Evolutionary conservation across 805 yeast species (phyloP), one percentile per base, ranked within the genome.

Genomic region (Komagataella pastoris): DNA sequence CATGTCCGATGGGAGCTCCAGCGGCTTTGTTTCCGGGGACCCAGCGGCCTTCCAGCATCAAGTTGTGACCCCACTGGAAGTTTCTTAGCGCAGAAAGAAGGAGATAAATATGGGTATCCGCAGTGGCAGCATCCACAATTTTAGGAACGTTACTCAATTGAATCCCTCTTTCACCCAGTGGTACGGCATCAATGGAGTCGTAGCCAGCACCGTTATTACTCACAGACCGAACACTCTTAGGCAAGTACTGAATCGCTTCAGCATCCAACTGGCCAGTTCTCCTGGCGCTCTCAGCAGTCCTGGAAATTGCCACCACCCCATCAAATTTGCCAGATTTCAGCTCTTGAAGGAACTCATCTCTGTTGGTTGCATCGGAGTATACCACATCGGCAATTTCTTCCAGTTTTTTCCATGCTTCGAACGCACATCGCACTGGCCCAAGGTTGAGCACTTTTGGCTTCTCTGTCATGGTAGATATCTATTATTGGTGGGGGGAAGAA

Each of bases 1-100:
- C 90, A 60, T 76, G 76, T 6, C 95, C 95, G 48, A 80, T 66
- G 6, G 80, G 75, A 1, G 82, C 76, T 2, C 83, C 85, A 3
- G 70, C 80, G 5, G 54, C 62, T 52, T 55, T 58, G 14, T 44
- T 17, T 3, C 64, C 57, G 14, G 75, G 74, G 4, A 30, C 40
- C 91, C 95, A 88, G 52, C 77, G 70, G 19, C 89, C 90, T 43
- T 67, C 64, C 44, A 75, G 61, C 57, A 85, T 63, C 47, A 70
- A 68, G 49, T 74, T 67, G 55, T 78, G 77, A 17, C 89, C 86
- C 51, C 64, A 58, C 57, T 79, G 83, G 66, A 80, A 88, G 60
- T 79, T 77, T 54, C 85, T 70, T 60, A 79, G 59, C 1, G 81
- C 74, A 3, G 77, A 76, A 24, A 79, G 55, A 17, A 79, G 60